Evolutionary conservation across 1,139 yeast species (phyloP), one percentile per base, ranked within the genome.

Genomic region (Protomyces inouyei): DNA sequence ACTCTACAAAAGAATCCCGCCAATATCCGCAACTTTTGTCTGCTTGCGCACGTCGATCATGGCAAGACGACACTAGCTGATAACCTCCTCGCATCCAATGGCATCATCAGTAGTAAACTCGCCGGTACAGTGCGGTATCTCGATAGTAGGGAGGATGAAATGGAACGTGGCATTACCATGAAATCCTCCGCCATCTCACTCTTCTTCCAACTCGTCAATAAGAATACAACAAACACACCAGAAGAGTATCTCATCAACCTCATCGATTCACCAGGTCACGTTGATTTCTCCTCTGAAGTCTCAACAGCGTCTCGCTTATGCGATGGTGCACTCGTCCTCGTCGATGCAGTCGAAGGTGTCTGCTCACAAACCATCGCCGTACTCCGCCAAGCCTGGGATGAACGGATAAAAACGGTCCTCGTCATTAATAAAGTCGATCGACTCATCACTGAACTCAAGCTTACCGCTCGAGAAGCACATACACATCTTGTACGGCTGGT

Each of bases 191-290:
- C 97, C 0, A 90, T 92, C 45, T 90, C 97, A 0, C 78, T 92
- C 32, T 90, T 88, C 73, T 92, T 91, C 75, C 63, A 43, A 61
- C 65, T 36, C 65, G 57, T 59, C n/a, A 36, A 53, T 18, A 40
- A 52, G 28, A 35, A 32, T 3, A 28, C 52, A 3, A 38, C 25
- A 2, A 36, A 54, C 3, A 16, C 14, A 6, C 35, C 55, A 38
- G 83, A 82, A 52, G 97, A 93, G 72, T 89, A 90, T 76, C 78
- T 93, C 65, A 87, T 95, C 74, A 95, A 95, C 72, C 81, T 95
- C 71, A 92, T 95, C 65, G 99, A 95, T 76, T 93, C 98, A 0
- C 99, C 99, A 0, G 99, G 99, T 9, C 99, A 95, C 73, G 91
- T 95, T 69, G 99, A 95, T 75, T 95, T 95, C 73, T 87, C 96